Conservation (phyloP, 495 filamentous ascomycete species). For the Evernia prunastri region DNA sequence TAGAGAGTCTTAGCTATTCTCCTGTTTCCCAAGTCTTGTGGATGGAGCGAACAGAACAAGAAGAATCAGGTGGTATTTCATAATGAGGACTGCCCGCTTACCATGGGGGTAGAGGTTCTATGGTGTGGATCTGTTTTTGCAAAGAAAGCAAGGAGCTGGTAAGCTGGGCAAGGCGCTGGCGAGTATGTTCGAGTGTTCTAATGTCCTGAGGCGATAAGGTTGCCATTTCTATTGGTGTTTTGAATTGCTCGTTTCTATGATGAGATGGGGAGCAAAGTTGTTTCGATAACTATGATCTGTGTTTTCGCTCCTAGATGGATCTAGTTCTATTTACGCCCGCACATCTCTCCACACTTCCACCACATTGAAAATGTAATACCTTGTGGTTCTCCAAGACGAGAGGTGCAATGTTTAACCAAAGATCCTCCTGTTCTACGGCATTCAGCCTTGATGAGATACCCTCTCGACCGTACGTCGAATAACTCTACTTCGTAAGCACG, state of each 20-base stretch:
- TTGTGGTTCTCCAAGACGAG: too few relatives aligned
- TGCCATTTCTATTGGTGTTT: conserved; percentile 34
- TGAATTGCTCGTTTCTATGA: too few relatives aligned
- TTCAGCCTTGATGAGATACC: too few relatives aligned
- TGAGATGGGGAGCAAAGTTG: not conserved
- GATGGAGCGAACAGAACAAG: not conserved
- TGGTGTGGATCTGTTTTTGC: conserved; percentile 44
- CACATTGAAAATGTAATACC: too few relatives aligned
- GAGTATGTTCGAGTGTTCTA: conserved; percentile 66
- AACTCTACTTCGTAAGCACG: too few relatives aligned
- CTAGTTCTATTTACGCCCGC: too few relatives aligned
- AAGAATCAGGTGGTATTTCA: not conserved
- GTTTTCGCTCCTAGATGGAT: too few relatives aligned
- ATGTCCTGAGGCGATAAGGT: conserved; percentile 54
- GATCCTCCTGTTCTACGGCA: too few relatives aligned
- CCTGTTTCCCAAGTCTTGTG: not conserved
- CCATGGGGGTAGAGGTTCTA: conserved; percentile 57
- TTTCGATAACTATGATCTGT: too few relatives aligned
- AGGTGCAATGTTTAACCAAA: too few relatives aligned
- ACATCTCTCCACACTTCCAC: too few relatives aligned
- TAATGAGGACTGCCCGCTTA: conserved; percentile 27
- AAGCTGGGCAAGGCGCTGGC: conserved; percentile 64
- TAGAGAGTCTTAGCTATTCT: conserved; percentile 29
- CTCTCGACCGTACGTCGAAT: too few relatives aligned
- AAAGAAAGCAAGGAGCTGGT: conserved; percentile 60